Evolutionary conservation across 2,329 filamentous ascomycete genomes (phyloP).

Genomic region (Torrubiellomyces zombiae): DNA sequence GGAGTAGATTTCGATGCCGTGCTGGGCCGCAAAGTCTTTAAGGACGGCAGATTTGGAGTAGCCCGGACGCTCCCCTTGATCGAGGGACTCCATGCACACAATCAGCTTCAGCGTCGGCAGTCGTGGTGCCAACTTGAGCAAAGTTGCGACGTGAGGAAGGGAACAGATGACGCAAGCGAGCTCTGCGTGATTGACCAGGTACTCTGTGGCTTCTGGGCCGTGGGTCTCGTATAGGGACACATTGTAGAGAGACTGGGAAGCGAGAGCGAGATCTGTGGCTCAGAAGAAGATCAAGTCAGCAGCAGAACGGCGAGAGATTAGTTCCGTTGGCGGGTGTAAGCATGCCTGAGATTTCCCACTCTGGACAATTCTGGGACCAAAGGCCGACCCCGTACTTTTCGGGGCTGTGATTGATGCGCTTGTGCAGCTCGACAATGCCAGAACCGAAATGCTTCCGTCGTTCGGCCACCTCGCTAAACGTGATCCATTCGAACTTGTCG

Average conservation of each 20-base stretch:
- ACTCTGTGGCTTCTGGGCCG: conserved; percentile 79
- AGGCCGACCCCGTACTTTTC: conserved; percentile 61
- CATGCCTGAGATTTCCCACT: conserved; percentile 70
- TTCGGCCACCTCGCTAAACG: conserved; percentile 62
- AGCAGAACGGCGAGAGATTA: no score
- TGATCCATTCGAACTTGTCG: conserved; percentile 67
- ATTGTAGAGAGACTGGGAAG: conserved; percentile 74
- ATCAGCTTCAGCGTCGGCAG: conserved; percentile 75
- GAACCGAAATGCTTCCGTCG: conserved; percentile 73
- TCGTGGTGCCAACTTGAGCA: conserved; percentile 64
- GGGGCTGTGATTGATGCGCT: conserved; percentile 44
- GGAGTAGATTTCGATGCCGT: conserved; percentile 64
- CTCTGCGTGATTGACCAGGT: conserved; percentile 82
- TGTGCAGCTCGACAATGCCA: conserved; percentile 69
- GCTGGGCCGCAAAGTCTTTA: conserved; percentile 53
- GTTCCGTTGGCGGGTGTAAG: conserved; percentile 1
- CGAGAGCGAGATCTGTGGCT: conserved; percentile 59
- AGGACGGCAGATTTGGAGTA: conserved; percentile 68
- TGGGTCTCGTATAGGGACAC: conserved; percentile 96
- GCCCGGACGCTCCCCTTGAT: conserved; percentile 59
- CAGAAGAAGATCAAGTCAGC: no score
- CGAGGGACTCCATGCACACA: conserved; percentile 68
- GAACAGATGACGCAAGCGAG: conserved; percentile 62
- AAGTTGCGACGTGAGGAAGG: conserved; percentile 61
- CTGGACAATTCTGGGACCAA: conserved; percentile 72